Base-by-base conservation (phyloP, 1,284 basidiomycete genomes). In the Peniophora sp. region DNA sequence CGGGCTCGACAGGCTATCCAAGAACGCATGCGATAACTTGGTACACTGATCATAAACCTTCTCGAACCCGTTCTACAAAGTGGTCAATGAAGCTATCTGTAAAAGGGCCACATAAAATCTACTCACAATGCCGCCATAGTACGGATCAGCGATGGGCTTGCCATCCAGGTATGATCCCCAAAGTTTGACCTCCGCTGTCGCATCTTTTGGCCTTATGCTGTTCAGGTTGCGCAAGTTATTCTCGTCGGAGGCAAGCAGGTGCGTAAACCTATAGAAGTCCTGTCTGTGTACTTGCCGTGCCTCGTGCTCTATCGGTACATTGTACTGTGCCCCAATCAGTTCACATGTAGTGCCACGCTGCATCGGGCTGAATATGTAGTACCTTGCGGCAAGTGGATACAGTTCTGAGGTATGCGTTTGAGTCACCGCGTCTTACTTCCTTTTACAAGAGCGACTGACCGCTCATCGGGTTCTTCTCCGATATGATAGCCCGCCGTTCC, bases 121-220 rank as follows among this genome's bases (percentile, higher is more conserved):
- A 62, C 76, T 64, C 53, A 85, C 85, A 43, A 71, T 66, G 24
- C 76, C 76, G n/a, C 82, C 86, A 55, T 87, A 88, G 64, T 88
- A 89, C 6, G 86, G 86, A 62, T 89, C 87, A 11, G 73, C 68
- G 52, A 89, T 87, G 3, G 79, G 70, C 59, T 75, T 73, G 50
- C 71, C 68, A 61, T 88, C 83, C 2, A 79, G 65, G 62, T 83
- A 88, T 5, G 83, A 84, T n/a, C 87, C 87, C 80, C 85, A 89
- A 23, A 89, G 72, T 14, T 71, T 70, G 24, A 89, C 73, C 42
- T 72, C 70, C 1, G 85, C 84, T 9, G 76, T 81, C 12, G 76
- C 64, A 54, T 76, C 69, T 18, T 64, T 55, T 3, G 85, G 84
- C 55, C 75, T 80, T 52, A 79, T 73, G 41, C 72, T 69, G 46